Base-by-base conservation (phyloP, 305 asterid species). In the Salvia sclarea region DNA sequence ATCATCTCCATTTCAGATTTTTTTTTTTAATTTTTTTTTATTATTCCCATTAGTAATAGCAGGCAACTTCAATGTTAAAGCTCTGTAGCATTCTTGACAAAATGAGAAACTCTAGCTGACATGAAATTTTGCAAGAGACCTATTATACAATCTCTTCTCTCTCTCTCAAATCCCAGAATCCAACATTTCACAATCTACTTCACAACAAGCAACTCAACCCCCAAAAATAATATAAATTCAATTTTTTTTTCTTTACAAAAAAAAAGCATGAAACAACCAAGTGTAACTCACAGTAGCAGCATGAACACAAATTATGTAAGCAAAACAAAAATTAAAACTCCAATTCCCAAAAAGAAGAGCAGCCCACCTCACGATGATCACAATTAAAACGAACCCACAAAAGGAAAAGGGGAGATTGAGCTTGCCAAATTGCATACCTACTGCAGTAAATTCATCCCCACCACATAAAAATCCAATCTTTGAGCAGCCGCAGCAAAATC, bases 381-480 rank as follows among this genome's bases (percentile, higher is more conserved):
- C n/a, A 58, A 57, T 6, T 2, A 33, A 57, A 10, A 47, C 16
- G 35, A 47, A 25, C 52, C 52, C 52, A 28, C 5, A 37, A 22
- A 47, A 13, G 17, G 30, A 20, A 20, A 57, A 48, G 10, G 48
- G 13, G 9, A 13, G n/a, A 28, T n/a, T n/a, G n/a, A n/a, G n/a
- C n/a, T n/a, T n/a, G n/a, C n/a, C n/a, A 60, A 67, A 38, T 38
- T 1, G 17, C 10, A 2, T 1, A 74, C 77, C 71, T 59, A 44
- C 16, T n/a, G 52, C 5, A 40, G 61, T 25, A 72, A 61, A 67
- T 64, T 58, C 61, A 44, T 17, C 43, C 69, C 69, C 70, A 24
- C 67, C 72, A 35, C 50, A 43, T 60, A 45, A 66, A 50, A 21
- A 53, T 31, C 45, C 79, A 53, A 28, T 6, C 79, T 59, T 40